Conservation (phyloP, 1,284 basidiomycete genomes). For the Takashimella tepidaria region DNA sequence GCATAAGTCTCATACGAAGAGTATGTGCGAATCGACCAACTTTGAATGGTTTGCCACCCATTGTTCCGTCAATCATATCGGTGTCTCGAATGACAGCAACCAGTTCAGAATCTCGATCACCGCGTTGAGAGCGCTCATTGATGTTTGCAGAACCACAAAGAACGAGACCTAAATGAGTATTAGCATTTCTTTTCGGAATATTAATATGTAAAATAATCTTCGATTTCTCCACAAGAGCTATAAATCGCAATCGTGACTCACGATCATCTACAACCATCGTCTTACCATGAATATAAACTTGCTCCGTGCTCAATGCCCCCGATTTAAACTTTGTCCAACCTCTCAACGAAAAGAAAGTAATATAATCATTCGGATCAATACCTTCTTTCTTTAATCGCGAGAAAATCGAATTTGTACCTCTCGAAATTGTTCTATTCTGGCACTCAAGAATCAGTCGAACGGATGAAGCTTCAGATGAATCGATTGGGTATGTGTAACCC, state of each 20-base stretch:
- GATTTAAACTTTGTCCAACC: slow-evolving; percentile 90
- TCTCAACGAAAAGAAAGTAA: slow-evolving; percentile 83
- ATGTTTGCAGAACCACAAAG: slow-evolving; percentile 99
- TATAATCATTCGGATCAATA: slow-evolving; percentile 90
- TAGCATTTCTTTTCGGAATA: too few species aligned
- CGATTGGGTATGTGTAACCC: slow-evolving; percentile 89
- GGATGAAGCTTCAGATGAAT: slow-evolving; percentile 88
- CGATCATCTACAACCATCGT: slow-evolving; percentile 88
- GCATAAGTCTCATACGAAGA: slow-evolving; percentile 87
- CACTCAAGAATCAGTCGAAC: slow-evolving; percentile 89
- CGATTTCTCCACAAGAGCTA: too few species aligned
- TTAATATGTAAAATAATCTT: too few species aligned
- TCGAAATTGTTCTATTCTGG: slow-evolving; percentile 81
- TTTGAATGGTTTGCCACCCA: slow-evolving; percentile 92
- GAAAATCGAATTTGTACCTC: slow-evolving; percentile 92
- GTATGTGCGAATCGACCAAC: slow-evolving; percentile 96
- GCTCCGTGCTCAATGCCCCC: slow-evolving; percentile 82
- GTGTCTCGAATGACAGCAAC: slow-evolving; percentile 91
- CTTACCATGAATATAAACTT: slow-evolving; percentile 87
- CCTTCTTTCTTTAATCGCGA: slow-evolving; percentile 77
- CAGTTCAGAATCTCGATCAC: slow-evolving; percentile 94
- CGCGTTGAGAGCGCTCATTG: slow-evolving; percentile 92
- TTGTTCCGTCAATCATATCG: slow-evolving; percentile 87
- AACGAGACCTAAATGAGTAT: slow-evolving; percentile 57
- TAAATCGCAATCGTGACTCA: slow-evolving; percentile 12